Base-by-base conservation (phyloP, 306 rosid genomes). In the Cucumis cinereus region DNA sequence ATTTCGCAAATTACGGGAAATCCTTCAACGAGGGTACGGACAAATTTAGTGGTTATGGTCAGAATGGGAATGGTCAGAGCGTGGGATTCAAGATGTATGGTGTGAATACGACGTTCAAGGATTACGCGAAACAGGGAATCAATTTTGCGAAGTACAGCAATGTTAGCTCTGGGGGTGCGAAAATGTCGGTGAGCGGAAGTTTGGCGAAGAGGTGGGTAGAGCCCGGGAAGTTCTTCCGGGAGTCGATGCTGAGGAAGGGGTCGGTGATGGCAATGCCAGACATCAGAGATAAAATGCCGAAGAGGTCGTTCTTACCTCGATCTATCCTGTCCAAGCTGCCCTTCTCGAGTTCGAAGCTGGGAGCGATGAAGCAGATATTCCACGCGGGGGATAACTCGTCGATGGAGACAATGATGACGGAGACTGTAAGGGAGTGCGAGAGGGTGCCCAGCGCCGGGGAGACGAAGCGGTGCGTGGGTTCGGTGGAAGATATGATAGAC, bases 231-330 rank as follows among this genome's bases (percentile, higher is more conserved):
- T 95, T 95, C 83, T 95, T 95, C 50, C 70, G 98, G 1, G 97
- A 95, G 64, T 83, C 92, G 55, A 86, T 82, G 93, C 7, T 95
- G 77, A 92, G 85, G 79, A 78, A 90, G 73, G 93, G 99, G 15
- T 78, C 68, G 3, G 92, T 95, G 63, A 86, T 90, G 92, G 90
- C 91, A 0, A 88, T 95, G 89, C 99, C 99, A 16, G 98, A 95
- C 79, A 80, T 95, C 22, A 82, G 68, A 11, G 99, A 95, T 85
- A 95, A 86, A 86, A 89, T 92, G 95, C 99, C 99, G 0, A 43
- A 82, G 83, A 92, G 99, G 92, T 92, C 98, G 40, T 95, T 95
- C 84, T 69, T 95, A 41, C 99, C 99, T 84, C 92, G 99, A 24
- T 76, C 81, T 0, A 88, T 95, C 2, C 26, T 83, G n/a, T 84